These are phyloP conservation scores for Populus alba DNA, from an alignment of 345 rosid genomes.

Conservation along the genomic window DNA sequence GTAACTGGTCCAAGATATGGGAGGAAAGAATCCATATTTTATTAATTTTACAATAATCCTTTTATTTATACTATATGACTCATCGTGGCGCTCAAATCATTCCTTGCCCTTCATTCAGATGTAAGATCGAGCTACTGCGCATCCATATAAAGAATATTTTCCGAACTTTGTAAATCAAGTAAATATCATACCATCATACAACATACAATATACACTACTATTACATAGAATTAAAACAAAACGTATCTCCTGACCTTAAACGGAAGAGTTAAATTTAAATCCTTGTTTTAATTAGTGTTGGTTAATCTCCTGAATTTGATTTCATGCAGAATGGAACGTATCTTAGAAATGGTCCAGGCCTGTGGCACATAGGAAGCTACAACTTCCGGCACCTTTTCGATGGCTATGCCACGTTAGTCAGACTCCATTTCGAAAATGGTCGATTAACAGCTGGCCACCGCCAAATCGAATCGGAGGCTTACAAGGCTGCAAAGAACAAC, in stretches of 20 bases:
- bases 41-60: background rate
- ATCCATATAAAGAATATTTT: background rate
- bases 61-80: too few relatives aligned
- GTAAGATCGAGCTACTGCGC: background rate
- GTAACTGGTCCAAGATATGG: background rate
- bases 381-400: constrained; percentile 95
- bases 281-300: background rate
- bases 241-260: too few relatives aligned
- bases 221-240: too few relatives aligned
- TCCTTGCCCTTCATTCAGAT: background rate
- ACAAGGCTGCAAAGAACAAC: constrained; percentile 73
- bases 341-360: constrained; percentile 89
- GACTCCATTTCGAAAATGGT: constrained; percentile 68
- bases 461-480: constrained; percentile 80
- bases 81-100: background rate
- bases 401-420: constrained; percentile 78
- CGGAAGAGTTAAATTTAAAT: too few relatives aligned
- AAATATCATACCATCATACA: background rate
- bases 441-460: constrained; percentile 68
- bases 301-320: background rate
- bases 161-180: background rate
- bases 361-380: constrained; percentile 78
- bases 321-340: constrained; percentile 84
- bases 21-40: background rate
- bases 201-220: background rate